Conservation (phyloP, 306 rosid genomes). For the Quercus aquifolioides region DNA sequence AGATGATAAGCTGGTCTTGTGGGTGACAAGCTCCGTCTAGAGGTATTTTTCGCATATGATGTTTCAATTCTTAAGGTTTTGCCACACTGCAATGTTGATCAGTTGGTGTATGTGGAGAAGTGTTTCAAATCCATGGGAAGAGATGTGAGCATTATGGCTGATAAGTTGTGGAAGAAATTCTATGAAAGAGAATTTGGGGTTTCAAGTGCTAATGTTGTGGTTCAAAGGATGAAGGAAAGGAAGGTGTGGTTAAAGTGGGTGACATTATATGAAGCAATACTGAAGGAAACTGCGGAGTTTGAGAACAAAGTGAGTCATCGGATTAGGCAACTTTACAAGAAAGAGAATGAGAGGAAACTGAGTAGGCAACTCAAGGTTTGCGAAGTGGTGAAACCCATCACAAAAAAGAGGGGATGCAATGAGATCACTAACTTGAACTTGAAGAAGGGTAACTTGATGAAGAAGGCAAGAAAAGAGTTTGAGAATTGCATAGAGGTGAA, state of each 20-base stretch:
- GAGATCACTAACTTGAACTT: too few relatives aligned
- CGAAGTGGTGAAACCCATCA: too few relatives aligned
- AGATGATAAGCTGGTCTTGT: too few relatives aligned
- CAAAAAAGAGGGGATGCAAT: too few relatives aligned
- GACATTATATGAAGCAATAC: conserved; percentile 45
- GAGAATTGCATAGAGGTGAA: too few relatives aligned
- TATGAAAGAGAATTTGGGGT: conserved; percentile 33
- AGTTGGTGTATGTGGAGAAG: conserved; percentile 48
- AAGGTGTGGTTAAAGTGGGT: conserved; percentile 33
- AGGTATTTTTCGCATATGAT: too few relatives aligned
- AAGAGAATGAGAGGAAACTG: conserved; percentile 18
- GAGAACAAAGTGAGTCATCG: conserved; percentile 28
- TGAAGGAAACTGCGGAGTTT: conserved; percentile 25
- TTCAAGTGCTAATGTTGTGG: conserved; percentile 17
- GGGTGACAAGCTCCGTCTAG: too few relatives aligned
- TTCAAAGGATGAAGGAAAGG: conserved; percentile 36
- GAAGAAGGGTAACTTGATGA: too few relatives aligned
- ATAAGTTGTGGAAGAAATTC: conserved; percentile 43
- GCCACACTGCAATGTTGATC: conserved; percentile 43
- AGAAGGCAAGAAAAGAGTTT: too few relatives aligned
- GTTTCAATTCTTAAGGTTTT: conserved; percentile 25
- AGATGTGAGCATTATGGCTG: conserved; percentile 44
- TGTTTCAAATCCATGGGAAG: conserved; percentile 33
- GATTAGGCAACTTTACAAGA: conserved; percentile 27
- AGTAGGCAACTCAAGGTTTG: too few relatives aligned